Evolutionary conservation across 2,329 filamentous ascomycete species (phyloP).

Genomic region (Knufia petricola): DNA sequence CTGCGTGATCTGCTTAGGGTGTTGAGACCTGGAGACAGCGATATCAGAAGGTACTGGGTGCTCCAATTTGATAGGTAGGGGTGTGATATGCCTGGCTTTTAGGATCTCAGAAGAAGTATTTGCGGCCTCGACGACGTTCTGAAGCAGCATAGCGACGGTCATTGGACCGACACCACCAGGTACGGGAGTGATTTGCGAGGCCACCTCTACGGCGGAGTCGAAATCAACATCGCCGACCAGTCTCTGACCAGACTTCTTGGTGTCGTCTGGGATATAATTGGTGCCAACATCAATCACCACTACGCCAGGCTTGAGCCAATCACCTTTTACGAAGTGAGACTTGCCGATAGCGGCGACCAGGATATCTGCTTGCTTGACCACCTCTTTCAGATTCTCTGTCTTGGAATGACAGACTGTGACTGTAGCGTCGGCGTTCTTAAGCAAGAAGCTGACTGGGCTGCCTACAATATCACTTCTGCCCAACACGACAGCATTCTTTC

Average conservation of each 20-base stretch:
- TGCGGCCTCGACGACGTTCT: slow-evolving; percentile 86
- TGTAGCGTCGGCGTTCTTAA: slow-evolving; percentile 92
- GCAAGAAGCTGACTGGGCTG: slow-evolving; percentile 87
- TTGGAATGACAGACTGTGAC: slow-evolving; percentile 94
- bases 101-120: slow-evolving; percentile 72
- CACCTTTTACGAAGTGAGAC: slow-evolving; percentile 79
- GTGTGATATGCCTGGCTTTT: slow-evolving; percentile 67
- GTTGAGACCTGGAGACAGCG: slow-evolving; percentile 76
- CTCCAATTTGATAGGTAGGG: slow-evolving; percentile 71
- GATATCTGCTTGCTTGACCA: slow-evolving; percentile 78
- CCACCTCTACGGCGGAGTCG: slow-evolving; percentile 71
- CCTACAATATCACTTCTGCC: slow-evolving; percentile 96
- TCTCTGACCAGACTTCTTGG: slow-evolving; percentile 84
- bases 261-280: slow-evolving; percentile 82
- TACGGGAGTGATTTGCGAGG: slow-evolving; percentile 88
- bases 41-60: slow-evolving; percentile 91
- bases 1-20: slow-evolving; percentile 80
- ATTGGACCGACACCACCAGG: slow-evolving; percentile 95
- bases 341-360: slow-evolving; percentile 86
- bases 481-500: slow-evolving; percentile 90
- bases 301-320: slow-evolving; percentile 90
- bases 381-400: slow-evolving; percentile 61
- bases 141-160: slow-evolving; percentile 96
- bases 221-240: slow-evolving; percentile 94
- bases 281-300: slow-evolving; percentile 97